A percentile compares a stretch with the other conserved stretches of the same genome.
These are phyloP conservation scores for Usnea hakonensis DNA, from an alignment of 495 filamentous ascomycete genomes.

Conservation along the genomic window DNA sequence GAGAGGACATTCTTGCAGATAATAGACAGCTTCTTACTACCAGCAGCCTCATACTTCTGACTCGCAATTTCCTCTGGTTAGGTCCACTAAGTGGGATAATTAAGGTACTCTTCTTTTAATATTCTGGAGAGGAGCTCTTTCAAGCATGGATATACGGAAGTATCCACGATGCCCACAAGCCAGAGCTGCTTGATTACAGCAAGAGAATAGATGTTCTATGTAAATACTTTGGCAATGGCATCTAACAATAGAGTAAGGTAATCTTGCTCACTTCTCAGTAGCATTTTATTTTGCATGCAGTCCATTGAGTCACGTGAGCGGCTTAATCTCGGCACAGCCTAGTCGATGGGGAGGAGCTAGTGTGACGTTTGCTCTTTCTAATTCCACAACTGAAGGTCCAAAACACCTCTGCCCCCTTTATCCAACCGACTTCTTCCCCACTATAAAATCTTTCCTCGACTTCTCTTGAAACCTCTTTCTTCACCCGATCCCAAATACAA, in stretches of 20 bases:
- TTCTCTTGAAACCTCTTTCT: background rate
- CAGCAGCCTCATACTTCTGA: background rate
- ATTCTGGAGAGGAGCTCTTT: background rate
- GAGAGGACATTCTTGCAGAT: background rate
- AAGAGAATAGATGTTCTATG: too few relatives aligned
- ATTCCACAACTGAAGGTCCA: slow-evolving; percentile 11
- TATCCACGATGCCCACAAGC: background rate
- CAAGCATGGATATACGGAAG: background rate
- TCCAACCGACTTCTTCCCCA: background rate
- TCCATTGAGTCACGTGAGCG: background rate
- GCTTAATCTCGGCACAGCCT: slow-evolving; percentile 6
- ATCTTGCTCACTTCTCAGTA: too few relatives aligned
- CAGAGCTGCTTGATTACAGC: background rate
- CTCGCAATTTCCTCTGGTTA: background rate
- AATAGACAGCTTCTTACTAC: background rate
- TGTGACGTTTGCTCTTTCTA: slow-evolving; percentile 11
- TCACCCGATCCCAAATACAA: background rate
- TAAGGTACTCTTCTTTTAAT: background rate
- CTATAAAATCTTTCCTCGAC: background rate
- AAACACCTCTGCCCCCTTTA: background rate
- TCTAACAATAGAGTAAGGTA: too few relatives aligned
- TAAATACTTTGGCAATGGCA: background rate
- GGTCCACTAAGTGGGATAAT: background rate
- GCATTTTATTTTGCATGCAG: too few relatives aligned
- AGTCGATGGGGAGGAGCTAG: background rate